A percentile compares a stretch with the other conserved stretches of the same genome.
Evolutionary conservation across 1,284 basidiomycete genomes (phyloP).

Genomic region (Austroboletus olivaceoglutinosus): DNA sequence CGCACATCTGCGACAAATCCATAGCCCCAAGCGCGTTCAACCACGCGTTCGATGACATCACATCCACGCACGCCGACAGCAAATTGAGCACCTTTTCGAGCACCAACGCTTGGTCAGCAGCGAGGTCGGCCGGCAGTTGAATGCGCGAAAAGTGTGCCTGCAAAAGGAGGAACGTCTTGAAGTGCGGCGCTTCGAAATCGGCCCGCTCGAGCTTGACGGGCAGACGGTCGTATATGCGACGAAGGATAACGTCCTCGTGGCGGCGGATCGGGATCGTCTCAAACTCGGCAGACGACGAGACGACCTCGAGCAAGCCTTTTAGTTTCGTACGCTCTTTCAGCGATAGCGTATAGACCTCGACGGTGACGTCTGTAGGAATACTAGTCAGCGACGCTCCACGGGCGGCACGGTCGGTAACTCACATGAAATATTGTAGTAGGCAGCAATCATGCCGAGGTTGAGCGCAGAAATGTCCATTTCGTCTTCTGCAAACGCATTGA

Average conservation of each 20-base stretch:
- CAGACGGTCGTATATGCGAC: slow-evolving; percentile 93
- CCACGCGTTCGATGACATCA: slow-evolving; percentile 96
- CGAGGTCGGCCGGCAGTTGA: slow-evolving; percentile 88
- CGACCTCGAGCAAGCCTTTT: slow-evolving; percentile 94
- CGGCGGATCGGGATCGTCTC: slow-evolving; percentile 93
- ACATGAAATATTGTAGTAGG: slow-evolving; percentile 91
- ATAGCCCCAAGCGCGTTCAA: slow-evolving; percentile 94
- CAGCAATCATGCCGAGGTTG: slow-evolving; percentile 95
- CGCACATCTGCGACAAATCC: slow-evolving; percentile 99
- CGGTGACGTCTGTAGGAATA: slow-evolving; percentile 73
- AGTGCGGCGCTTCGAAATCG: slow-evolving; percentile 92
- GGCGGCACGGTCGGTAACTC: slow-evolving; percentile 26
- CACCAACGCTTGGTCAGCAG: slow-evolving; percentile 84
- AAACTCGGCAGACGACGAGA: slow-evolving; percentile 95
- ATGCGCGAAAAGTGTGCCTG: slow-evolving; percentile 97
- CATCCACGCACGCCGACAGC: slow-evolving; percentile 92
- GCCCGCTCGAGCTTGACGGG: slow-evolving; percentile 88
- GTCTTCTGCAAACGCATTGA: slow-evolving; percentile 55
- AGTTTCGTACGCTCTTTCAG: slow-evolving; percentile 97
- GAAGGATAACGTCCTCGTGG: slow-evolving; percentile 80
- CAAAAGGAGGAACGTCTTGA: slow-evolving; percentile 96
- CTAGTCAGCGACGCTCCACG: neutral
- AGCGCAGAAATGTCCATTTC: slow-evolving; percentile 92
- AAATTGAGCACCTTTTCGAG: slow-evolving; percentile 89
- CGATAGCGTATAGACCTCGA: slow-evolving; percentile 95